Conservation (phyloP, 176 grass and related monocot species). For the Hyparrhenia diplandra region DNA sequence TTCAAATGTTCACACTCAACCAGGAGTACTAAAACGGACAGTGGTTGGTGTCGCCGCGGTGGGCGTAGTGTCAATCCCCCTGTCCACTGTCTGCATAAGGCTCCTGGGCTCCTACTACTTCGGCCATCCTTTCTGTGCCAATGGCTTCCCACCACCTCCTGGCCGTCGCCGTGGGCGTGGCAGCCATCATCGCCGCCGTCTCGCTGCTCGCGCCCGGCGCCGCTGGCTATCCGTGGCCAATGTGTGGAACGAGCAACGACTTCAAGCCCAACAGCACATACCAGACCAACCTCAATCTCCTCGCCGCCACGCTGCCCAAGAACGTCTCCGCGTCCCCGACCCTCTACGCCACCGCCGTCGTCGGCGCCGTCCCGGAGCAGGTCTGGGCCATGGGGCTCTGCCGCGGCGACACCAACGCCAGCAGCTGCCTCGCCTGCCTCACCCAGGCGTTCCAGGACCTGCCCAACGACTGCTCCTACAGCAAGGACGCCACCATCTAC, state of each 20-base stretch:
- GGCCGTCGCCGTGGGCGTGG: too few species aligned
- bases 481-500: neutral
- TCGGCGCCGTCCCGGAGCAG: neutral
- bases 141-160: too few species aligned
- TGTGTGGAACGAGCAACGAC: neutral
- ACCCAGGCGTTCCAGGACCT: neutral
- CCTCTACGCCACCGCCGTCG: neutral
- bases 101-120: too few species aligned
- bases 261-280: neutral
- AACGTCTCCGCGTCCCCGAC: neutral
- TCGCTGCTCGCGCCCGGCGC: too few species aligned
- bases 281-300: neutral
- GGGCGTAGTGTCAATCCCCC: too few species aligned
- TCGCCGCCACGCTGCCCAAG: neutral
- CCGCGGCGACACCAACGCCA: neutral
- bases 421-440: neutral
- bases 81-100: too few species aligned
- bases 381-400: neutral
- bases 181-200: too few species aligned
- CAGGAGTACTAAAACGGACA: too few species aligned
- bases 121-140: too few species aligned
- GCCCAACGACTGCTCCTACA: neutral
- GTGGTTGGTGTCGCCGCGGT: too few species aligned
- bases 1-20: too few species aligned
- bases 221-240: neutral